These are phyloP conservation scores for Tetrapisispora nanseiensis DNA, from an alignment of 805 yeast genomes.

Conservation along the genomic window DNA sequence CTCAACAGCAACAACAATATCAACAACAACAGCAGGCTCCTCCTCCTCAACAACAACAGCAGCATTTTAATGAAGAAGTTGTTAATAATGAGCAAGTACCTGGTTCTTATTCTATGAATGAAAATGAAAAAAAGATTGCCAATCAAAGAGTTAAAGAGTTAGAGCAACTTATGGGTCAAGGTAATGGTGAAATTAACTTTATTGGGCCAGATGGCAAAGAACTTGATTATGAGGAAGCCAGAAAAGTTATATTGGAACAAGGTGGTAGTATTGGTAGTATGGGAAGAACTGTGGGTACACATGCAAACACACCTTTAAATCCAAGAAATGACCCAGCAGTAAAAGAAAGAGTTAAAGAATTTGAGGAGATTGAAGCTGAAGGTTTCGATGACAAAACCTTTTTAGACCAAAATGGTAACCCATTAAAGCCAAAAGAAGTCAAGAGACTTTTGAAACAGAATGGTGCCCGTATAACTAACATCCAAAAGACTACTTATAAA, in stretches of 20 bases:
- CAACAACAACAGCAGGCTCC: not conserved
- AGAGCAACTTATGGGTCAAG: conserved; percentile 18
- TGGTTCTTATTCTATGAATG: conserved; percentile 2
- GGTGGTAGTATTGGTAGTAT: conserved; percentile 14
- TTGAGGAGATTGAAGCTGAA: conserved; percentile 1
- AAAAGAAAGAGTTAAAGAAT: conserved; percentile 2
- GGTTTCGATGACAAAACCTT: conserved; percentile 2
- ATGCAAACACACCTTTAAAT: not conserved
- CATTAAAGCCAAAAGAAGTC: conserved; percentile 4
- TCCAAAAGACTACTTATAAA: conserved; percentile 1
- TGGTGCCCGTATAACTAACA: conserved; percentile 3
- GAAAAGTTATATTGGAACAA: conserved; percentile 18
- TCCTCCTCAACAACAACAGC: not conserved
- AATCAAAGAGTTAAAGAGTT: conserved; percentile 8
- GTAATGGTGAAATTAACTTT: conserved; percentile 24
- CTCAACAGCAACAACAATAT: not conserved
- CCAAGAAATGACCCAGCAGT: conserved; percentile 2
- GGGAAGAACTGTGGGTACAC: not conserved
- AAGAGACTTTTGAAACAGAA: conserved; percentile 5
- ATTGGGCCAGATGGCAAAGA: conserved; percentile 32
- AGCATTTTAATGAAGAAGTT: not conserved
- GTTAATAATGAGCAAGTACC: not conserved
- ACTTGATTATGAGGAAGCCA: conserved; percentile 27
- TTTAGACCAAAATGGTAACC: conserved; percentile 4
- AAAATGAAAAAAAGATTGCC: conserved; percentile 5